Conservation (phyloP, 78 protist genomes). For the Dictyostelium firmibasis region DNA sequence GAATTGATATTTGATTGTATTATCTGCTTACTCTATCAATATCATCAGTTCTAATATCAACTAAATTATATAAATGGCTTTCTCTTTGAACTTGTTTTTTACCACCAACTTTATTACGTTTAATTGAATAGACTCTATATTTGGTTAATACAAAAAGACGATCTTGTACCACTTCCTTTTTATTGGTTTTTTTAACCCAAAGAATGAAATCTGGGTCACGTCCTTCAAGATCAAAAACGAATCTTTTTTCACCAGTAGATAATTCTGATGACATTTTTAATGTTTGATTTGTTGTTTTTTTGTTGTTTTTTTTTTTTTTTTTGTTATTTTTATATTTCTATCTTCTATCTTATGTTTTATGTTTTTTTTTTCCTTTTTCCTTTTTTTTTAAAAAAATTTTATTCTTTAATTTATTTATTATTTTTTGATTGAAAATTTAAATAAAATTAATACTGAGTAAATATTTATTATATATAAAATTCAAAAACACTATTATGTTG, state of each 20-base stretch:
- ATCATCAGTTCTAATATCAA: conserved; percentile 71
- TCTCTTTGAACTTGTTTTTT: conserved; percentile 61
- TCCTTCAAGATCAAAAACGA: conserved; percentile 65
- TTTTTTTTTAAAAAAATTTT: background rate
- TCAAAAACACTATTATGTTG: background rate
- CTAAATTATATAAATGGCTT: conserved; percentile 68
- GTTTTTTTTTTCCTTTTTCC: background rate
- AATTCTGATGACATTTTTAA: conserved; percentile 44
- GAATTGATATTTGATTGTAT: no score
- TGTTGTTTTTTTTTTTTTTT: background rate
- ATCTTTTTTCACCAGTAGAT: conserved; percentile 63
- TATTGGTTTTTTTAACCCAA: conserved; percentile 76
- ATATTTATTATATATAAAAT: background rate
- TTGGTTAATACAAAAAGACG: conserved; percentile 70
- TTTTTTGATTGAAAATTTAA: background rate
- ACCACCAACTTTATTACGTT: conserved; percentile 57
- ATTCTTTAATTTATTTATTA: background rate
- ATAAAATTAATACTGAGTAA: background rate
- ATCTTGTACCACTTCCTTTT: conserved; percentile 69
- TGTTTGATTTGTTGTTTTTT: no score
- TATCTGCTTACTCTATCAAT: conserved; percentile 28
- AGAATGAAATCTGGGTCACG: conserved; percentile 61
- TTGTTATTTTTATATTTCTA: background rate
- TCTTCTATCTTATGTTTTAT: no score
- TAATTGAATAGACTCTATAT: conserved; percentile 62